Base-by-base conservation (phyloP, 2,329 filamentous ascomycete genomes). In the Paraphaeosphaeria minitans region DNA sequence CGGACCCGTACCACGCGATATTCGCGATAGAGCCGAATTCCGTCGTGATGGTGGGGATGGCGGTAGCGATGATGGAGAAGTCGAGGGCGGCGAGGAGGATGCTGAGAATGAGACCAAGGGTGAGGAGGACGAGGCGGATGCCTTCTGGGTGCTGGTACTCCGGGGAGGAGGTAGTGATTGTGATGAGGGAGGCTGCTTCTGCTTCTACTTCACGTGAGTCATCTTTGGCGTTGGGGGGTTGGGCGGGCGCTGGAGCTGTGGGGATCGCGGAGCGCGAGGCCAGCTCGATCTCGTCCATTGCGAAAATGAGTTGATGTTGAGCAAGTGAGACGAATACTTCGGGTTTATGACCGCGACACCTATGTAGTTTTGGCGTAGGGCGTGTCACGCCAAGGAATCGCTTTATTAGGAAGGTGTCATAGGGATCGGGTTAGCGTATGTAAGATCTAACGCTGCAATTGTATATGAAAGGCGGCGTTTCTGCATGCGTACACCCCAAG, bases 1-100 rank as follows among this genome's bases (percentile, higher is more conserved):
- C 74, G 10, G 65, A 70, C 9, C 64, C 75, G 52, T 75, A 78
- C 75, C 77, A 77, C 33, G 70, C 67, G 35, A 76, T 71, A 43
- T 78, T 61, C 22, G 61, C 63, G 19, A 78, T 70, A 27, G 66
- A 67, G 10, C 74, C 61, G 52, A 79, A 79, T n/a, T 75, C 62
- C 3, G 68, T 63, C 2, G 77, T 76, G 16, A 79, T 78, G 7
- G 55, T 53, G 1, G 76, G 77, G 14, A 79, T 73, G 8, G 75
- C 76, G 2, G 73, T 76, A 3, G 71, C 69, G 51, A 79, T 66
- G 12, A 78, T 78, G 2, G 74, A 74, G 0, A 55, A 52, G 41
- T 73, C 71, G 13, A 73, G 60, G 4, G 69, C 67, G 0, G 66
- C 60, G 13, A 73, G 62, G 19, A 74, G 72, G 24, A 74, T 68